Conservation (phyloP, 192 early-diverging fungal genomes). For the Diversispora eburnea region DNA sequence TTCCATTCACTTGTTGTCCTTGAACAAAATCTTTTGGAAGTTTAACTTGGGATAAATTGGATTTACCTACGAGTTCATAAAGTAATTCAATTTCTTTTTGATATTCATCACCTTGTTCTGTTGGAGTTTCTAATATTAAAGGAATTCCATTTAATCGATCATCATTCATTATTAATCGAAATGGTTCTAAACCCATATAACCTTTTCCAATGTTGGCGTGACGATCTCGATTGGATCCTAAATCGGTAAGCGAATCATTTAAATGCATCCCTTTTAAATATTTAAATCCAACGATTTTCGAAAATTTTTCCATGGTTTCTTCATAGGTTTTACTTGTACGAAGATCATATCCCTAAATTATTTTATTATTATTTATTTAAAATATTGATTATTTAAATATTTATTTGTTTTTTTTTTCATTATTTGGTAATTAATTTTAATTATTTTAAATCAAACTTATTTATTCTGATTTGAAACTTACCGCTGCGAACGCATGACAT, state of each 20-base stretch:
- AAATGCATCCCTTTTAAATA: conserved; percentile 54
- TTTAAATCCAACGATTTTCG: conserved; percentile 40
- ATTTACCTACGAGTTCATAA: conserved; percentile 19
- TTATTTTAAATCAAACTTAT: background rate
- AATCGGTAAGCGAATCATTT: conserved; percentile 48
- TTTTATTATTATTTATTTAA: too few relatives aligned
- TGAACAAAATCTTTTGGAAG: background rate
- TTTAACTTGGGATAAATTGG: background rate
- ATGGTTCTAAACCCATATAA: conserved; percentile 47
- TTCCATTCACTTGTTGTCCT: background rate
- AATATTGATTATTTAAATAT: background rate
- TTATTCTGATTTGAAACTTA: background rate
- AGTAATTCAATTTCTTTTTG: conserved; percentile 24
- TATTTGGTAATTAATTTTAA: background rate
- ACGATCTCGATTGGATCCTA: conserved; percentile 44
- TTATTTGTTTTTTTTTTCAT: background rate
- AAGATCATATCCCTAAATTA: conserved; percentile 47
- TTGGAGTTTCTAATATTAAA: conserved; percentile 53
- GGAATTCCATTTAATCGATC: conserved; percentile 46
- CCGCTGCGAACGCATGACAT: conserved; percentile 55
- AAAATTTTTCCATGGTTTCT: conserved; percentile 42
- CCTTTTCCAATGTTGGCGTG: conserved; percentile 58
- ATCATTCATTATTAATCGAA: conserved; percentile 54
- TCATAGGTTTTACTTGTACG: conserved; percentile 45
- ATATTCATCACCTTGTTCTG: conserved; percentile 21